Evolutionary conservation across 108 stramenopile species (phyloP), one percentile per base, ranked within the genome.

Genomic region (Stephanodiscus triporus): DNA sequence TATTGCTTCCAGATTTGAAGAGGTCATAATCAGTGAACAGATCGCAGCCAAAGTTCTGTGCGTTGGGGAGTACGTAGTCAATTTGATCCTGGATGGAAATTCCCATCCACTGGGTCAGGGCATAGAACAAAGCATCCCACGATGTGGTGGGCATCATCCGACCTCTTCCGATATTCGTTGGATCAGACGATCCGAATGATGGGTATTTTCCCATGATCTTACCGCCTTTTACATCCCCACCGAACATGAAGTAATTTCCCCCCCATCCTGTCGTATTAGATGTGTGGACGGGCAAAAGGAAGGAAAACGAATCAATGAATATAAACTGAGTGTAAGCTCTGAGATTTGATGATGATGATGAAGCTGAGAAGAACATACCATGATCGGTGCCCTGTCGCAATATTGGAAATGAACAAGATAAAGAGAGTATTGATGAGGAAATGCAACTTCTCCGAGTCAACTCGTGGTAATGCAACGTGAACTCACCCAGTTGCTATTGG

Each of bases 81-180:
- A 75, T 54, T 62, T 75, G 69, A 60, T 49, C 51, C 20, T 54
- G 55, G 38, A 70, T 42, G 23, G 57, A 60, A 9, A 73, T 55
- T 22, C 68, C 77, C 14, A 73, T 37, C 84, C 84, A 85, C 24
- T 77, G 51, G 48, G 72, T 36, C 11, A 85, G 34, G 40, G 49
- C 84, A 58, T 74, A 67, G 79, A 82, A 91, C 32, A 90, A 58
- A 24, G 75, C 63, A 13, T 94, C 92, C 92, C 92, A 94, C 1
- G 74, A 61, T 10, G 76, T 75, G 11, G 88, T 84, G 16, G 93
- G 93, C 23, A 94, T 86, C 26, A 94, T 43, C 6, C 90, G 74
- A 17, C 79, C 86, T 56, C 74, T 59, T 36, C 78, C 81, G 36
- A 83, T 61, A 56, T 79, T 74, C 0, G 45, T 40, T 16, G 30